A percentile compares a stretch with the other conserved stretches of the same genome.
Evolutionary conservation across 768 basidiomycete species (phyloP).

Genomic region (Lactarius hatsudake): DNA sequence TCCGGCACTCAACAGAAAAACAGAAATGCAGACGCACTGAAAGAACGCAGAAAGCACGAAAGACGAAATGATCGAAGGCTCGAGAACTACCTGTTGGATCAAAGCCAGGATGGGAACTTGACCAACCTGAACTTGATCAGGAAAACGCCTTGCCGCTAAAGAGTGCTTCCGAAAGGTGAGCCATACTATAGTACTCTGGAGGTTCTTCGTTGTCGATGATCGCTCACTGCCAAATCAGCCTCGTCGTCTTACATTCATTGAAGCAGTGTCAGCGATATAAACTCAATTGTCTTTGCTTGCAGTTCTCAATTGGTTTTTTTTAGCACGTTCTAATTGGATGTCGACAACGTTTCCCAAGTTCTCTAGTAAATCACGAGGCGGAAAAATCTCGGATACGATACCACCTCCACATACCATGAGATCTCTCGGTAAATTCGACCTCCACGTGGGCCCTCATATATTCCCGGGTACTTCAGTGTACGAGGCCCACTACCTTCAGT

Average conservation of each 20-base stretch:
- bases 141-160: constrained; percentile 38
- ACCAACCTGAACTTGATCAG: constrained; percentile 41
- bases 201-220: neutral
- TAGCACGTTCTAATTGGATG: constrained; percentile 74
- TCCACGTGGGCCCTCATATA: constrained; percentile 73
- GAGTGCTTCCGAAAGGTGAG: constrained; percentile 58
- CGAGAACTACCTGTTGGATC: constrained; percentile 54
- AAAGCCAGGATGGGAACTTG: constrained; percentile 59
- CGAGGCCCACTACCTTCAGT: constrained; percentile 65
- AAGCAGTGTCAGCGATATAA: constrained; percentile 56
- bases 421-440: constrained; percentile 61
- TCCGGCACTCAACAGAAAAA: neutral
- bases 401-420: constrained; percentile 68
- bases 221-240: constrained; percentile 39
- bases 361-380: constrained; percentile 59
- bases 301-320: constrained; percentile 24
- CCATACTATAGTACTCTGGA: constrained; percentile 2
- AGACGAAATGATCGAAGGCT: constrained; percentile 10
- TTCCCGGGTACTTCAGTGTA: constrained; percentile 68
- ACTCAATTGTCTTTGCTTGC: constrained; percentile 12
- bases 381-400: constrained; percentile 49
- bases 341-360: constrained; percentile 65
- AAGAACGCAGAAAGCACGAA: neutral
- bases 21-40: neutral
- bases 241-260: constrained; percentile 61